Conservation (phyloP, 1,284 basidiomycete species). For the Ustilago cynodontis region DNA sequence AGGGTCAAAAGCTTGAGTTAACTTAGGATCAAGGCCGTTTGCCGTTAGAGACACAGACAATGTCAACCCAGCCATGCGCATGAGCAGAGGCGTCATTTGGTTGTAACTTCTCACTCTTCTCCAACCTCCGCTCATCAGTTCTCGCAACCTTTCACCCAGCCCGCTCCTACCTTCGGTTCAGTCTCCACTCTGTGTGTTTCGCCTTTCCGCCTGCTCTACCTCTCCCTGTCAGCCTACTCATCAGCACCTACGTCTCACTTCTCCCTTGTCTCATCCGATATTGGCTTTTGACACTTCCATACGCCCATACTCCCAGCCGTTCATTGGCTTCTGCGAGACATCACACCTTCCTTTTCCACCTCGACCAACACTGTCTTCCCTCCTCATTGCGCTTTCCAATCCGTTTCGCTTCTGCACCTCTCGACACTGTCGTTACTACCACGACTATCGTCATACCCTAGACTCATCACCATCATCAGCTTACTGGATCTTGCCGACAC, state of each 20-base stretch:
- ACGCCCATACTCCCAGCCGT: slow-evolving; percentile 6
- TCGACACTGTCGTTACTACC: slow-evolving; percentile 2
- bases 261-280: slow-evolving; percentile 9
- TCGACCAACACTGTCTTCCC: background rate
- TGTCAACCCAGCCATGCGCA: slow-evolving; percentile 14
- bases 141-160: background rate
- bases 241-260: slow-evolving; percentile 9
- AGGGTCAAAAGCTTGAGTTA: background rate
- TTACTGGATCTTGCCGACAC: background rate
- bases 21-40: background rate
- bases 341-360: slow-evolving; percentile 30
- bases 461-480: background rate
- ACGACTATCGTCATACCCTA: background rate
- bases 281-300: slow-evolving; percentile 7
- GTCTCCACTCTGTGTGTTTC: slow-evolving; percentile 1
- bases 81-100: slow-evolving; percentile 14
- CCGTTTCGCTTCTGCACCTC: background rate
- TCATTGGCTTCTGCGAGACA: slow-evolving; percentile 9
- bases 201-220: background rate
- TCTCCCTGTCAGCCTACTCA: background rate
- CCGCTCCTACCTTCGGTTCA: slow-evolving; percentile 1
- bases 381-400: background rate
- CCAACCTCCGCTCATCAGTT: slow-evolving; percentile 1
- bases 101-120: slow-evolving; percentile 30
- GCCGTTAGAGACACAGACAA: background rate